Base-by-base conservation (phyloP, 116 monocot genomes). In the Trichopus zeylanicus region DNA sequence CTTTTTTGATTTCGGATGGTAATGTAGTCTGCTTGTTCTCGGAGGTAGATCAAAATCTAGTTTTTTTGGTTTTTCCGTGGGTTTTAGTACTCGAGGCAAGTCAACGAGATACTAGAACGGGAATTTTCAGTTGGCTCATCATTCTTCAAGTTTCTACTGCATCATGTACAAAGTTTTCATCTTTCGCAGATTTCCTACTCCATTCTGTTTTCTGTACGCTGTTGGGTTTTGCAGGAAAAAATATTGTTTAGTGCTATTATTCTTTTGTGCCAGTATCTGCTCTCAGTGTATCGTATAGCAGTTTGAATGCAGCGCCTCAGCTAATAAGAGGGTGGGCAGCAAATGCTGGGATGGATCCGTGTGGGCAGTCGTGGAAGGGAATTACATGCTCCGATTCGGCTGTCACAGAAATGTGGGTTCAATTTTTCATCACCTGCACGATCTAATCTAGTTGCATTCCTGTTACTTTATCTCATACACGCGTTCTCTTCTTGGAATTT, bases 341-440 rank as follows among this genome's bases (percentile, higher is more conserved):
- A 18, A 87, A 67, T 59, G 81, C 75, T 42, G 91, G 84, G 18
- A n/a, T n/a, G n/a, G 91, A 97, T 65, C 97, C 97, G 4, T 97
- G 97, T 21, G 83, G 84, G 11, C 67, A 95, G 63, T 65, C 84
- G 29, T 97, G 97, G 97, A 81, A 57, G 29, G 97, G 97, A 18
- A 60, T 97, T 31, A 82, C 70, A 11, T 97, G 97, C 69, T 84
- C 87, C n/a, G 84, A 73, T 39, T 84, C 91, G 65, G 51, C 73
- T 1, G 91, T 97, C 28, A 87, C 84, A 29, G 57, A 68, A 64
- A 77, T 87, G 91, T 97, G 67, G 62, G 77, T 1, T 63, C 63
- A 11, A 24, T 29, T 60, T 6, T 15, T 9, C 49, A 49, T 58
- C 67, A 31, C 31, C 42, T 51, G 3, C 12, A 27, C 20, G n/a